Conservation (phyloP, 352 stramenopile genomes). For the Globisporangium ultimum region DNA sequence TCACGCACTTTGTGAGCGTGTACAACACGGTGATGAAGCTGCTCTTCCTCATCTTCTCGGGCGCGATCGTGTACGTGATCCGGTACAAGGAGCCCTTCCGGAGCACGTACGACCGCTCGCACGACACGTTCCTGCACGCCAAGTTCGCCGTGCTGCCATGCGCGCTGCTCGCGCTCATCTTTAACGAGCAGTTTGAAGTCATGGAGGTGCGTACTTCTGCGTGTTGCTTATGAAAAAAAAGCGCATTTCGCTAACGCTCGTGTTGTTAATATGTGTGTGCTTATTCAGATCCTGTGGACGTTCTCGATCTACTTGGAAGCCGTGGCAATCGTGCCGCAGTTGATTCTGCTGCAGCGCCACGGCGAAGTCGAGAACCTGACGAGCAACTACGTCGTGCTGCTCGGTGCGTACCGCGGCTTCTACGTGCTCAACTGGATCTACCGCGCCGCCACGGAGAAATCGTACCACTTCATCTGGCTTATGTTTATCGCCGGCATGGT, state of each 20-base stretch:
- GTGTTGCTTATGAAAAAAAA: not conserved
- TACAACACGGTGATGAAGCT: constrained; percentile 99
- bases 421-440: constrained; percentile 99
- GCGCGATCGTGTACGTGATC: constrained; percentile 98
- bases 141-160: constrained; percentile 97
- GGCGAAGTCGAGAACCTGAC: constrained; percentile 99
- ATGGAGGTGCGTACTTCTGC: constrained; percentile 47
- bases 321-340: constrained; percentile 98
- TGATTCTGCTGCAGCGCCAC: constrained; percentile 98
- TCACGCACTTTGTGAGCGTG: constrained; percentile 92
- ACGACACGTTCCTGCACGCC: constrained; percentile 98
- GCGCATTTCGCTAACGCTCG: not conserved
- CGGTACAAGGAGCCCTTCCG: constrained; percentile 94
- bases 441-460: constrained; percentile 92
- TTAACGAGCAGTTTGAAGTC: constrained; percentile 91
- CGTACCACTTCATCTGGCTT: constrained; percentile 98
- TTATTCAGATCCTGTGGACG: constrained; percentile 92
- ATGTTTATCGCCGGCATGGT: constrained; percentile 98
- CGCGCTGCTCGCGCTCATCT: constrained; percentile 93
- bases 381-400: constrained; percentile 99
- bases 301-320: constrained; percentile 99
- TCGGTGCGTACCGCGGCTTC: constrained; percentile 96
- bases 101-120: constrained; percentile 98
- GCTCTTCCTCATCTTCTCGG: constrained; percentile 96
- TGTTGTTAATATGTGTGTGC: not conserved